phyloP scores from a whole-genome alignment of 2,329 filamentous ascomycete genomes.

The Juglanconis juglandina region DNA sequence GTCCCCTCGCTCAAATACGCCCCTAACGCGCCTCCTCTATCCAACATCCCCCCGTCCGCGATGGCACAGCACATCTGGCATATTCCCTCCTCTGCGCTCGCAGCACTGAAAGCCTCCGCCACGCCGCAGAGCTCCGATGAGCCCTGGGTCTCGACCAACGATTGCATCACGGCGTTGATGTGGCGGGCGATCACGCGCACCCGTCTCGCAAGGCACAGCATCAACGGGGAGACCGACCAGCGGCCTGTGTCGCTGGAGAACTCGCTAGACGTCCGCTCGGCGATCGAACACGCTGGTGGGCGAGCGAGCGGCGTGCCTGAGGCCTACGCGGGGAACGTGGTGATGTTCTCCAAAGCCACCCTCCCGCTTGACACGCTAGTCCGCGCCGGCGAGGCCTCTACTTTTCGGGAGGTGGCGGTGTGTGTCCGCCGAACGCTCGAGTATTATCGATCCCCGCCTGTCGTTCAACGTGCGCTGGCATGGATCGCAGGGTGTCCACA shows the following conservation, averaged over 20 bases:
- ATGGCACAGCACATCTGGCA: constrained; percentile 11
- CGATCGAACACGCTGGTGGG: not conserved
- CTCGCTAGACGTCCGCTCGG: not conserved
- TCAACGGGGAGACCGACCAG: not conserved
- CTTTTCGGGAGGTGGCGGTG: constrained; percentile 5
- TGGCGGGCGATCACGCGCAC: not conserved
- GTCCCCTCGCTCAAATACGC: constrained; percentile 1
- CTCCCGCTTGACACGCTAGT: not conserved
- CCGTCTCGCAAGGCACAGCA: not conserved
- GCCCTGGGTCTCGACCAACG: constrained; percentile 6
- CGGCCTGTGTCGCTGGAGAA: constrained; percentile 3
- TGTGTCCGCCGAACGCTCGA: not conserved
- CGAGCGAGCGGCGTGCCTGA: not conserved
- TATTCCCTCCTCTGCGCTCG: constrained; percentile 2
- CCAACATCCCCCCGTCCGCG: constrained; percentile 1
- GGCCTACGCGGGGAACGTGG: not conserved
- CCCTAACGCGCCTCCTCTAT: not conserved
- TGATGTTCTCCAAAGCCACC: constrained; percentile 6
- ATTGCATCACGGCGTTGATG: constrained; percentile 6
- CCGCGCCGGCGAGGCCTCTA: not conserved
- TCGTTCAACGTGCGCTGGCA: not conserved
- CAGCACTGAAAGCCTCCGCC: constrained; percentile 1
- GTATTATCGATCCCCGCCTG: not conserved
- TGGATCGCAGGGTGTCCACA: not conserved
- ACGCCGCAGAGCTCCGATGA: not conserved